Evolutionary conservation across 352 stramenopile species (phyloP), one percentile per base, ranked within the genome.

Genomic region (Globisporangium lucens): DNA sequence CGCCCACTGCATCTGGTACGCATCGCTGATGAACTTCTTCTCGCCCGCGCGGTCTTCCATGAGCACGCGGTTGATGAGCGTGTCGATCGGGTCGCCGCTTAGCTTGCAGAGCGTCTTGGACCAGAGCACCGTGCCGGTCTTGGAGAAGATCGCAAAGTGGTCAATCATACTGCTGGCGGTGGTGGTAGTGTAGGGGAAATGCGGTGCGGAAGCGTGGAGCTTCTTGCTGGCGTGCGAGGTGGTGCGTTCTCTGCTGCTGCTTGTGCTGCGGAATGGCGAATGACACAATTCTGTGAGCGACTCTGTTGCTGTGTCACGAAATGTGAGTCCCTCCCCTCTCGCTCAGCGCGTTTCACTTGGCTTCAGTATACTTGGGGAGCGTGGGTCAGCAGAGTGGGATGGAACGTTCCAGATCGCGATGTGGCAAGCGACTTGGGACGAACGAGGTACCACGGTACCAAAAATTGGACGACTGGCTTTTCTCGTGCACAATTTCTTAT

Each of bases 121-220:
- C 90, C 89, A 98, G 35, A 98, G 77, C 59, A 98, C 89, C 22
- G 87, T 87, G 65, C 93, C 93, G 57, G 81, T 95, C 77, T 95
- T 95, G 74, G 75, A 91, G 75, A 98, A 98, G 69, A 98, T 89
- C 55, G 93, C 81, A 67, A 98, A 97, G 70, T 97, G 85, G 79
- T 98, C 91, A 60, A 98, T 93, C 92, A 98, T 98, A 13, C 20
- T 75, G 64, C 1, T 5, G 13, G 36, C 27, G 35, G 53, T 59
- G 27, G 2, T 27, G 13, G 27, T 41, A 15, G 15, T 58, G 6
- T 33, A 15, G 41, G 15, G 7, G 15, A 20, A 22, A 24, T 51
- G 59, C 22, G 30, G 36, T 24, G n/a, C 22, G 22, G 22, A 6
- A 4, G 30, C 27, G 59, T 56, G 49, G 30, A n/a, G 38, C 51